Conservation (phyloP, 257 asterid genomes). For the Primulina tabacum region DNA sequence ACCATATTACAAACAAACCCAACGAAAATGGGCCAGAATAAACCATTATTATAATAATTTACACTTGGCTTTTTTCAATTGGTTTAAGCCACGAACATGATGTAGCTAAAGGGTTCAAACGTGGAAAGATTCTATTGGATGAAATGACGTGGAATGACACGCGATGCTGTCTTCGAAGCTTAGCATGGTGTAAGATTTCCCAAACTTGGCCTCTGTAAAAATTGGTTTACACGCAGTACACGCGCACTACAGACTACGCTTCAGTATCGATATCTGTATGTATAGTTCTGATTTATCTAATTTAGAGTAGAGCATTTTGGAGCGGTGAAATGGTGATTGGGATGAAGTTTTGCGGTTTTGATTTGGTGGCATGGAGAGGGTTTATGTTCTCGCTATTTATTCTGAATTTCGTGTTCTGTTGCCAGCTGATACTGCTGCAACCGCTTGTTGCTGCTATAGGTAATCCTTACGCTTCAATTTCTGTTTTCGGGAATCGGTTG, state of each 20-base stretch:
- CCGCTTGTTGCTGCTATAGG: conserved; percentile 79
- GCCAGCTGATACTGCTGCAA: conserved; percentile 72
- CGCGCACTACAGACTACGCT: no score
- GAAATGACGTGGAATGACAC: background rate
- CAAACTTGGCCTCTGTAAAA: background rate
- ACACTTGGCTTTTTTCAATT: background rate
- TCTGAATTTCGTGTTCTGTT: conserved; percentile 66
- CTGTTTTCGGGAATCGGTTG: background rate
- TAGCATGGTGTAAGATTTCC: no score
- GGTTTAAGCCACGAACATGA: background rate
- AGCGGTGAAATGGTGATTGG: conserved; percentile 29
- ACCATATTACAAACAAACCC: background rate
- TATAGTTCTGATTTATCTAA: background rate
- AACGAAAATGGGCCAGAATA: background rate
- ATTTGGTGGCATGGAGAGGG: conserved; percentile 64
- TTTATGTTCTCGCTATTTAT: conserved; percentile 39
- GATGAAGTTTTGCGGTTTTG: conserved; percentile 47
- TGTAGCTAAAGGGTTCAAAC: background rate
- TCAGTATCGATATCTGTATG: conserved; percentile 4
- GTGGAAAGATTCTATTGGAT: background rate
- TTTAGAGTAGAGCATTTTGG: conserved; percentile 5
- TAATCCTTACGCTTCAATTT: conserved; percentile 7
- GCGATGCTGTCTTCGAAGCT: background rate
- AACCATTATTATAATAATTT: no score
- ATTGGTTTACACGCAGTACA: background rate